These are phyloP conservation scores for Populus tremula DNA, from an alignment of 345 rosid genomes.

Conservation along the genomic window DNA sequence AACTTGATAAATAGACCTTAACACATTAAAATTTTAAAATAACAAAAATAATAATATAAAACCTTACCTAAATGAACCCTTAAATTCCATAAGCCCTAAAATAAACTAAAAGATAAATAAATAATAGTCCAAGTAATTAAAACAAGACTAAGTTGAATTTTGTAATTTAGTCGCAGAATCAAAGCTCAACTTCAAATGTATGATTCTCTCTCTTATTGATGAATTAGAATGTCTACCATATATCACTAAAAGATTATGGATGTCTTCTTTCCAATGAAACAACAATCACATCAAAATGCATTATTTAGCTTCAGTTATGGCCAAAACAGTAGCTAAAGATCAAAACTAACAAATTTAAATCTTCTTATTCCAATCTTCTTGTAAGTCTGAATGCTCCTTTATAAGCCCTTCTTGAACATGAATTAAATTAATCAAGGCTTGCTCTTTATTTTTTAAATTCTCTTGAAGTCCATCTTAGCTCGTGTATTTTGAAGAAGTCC, in stretches of 20 bases:
- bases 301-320: background rate
- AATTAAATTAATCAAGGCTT: background rate
- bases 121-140: background rate
- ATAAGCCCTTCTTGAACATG: background rate
- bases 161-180: background rate
- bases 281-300: background rate
- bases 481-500: background rate
- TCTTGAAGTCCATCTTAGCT: background rate
- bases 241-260: background rate
- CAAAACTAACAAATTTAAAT: background rate
- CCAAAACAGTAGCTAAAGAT: background rate
- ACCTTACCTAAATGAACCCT: no score
- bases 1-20: no score
- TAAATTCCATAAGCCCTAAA: no score
- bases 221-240: background rate
- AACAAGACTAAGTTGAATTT: background rate
- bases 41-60: no score
- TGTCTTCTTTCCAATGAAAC: background rate
- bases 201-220: background rate
- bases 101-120: background rate
- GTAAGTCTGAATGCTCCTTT: background rate
- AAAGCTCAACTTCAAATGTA: fast-evolving
- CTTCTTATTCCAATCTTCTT: background rate
- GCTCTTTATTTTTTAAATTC: background rate
- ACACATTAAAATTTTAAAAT: no score